phyloP scores from a whole-genome alignment of 441 rosid species.

The Aquilaria agallochum region DNA sequence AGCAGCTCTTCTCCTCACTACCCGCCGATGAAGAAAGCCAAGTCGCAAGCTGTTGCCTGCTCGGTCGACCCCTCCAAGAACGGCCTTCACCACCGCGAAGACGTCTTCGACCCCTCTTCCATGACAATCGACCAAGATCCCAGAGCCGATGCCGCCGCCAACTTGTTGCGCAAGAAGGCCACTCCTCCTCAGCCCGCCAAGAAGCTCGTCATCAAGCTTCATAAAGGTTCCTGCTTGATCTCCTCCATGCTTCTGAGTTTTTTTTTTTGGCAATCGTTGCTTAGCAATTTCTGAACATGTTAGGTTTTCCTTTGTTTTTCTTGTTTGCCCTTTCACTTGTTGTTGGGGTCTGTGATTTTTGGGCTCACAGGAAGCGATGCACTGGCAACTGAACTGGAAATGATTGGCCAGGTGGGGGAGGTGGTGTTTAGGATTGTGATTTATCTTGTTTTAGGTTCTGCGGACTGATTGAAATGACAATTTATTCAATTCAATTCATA shows the following conservation, averaged over 20 bases:
- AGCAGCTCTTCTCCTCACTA: slow-evolving; percentile 22
- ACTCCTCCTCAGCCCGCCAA: slow-evolving; percentile 90
- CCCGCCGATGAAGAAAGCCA: slow-evolving; percentile 82
- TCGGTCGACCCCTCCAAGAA: slow-evolving; percentile 51
- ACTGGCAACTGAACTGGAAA: no score
- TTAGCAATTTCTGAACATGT: slow-evolving; percentile 1
- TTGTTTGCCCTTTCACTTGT: not conserved
- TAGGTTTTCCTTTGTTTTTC: slow-evolving; percentile 1
- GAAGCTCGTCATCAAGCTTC: slow-evolving; percentile 86
- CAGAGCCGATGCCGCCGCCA: slow-evolving; percentile 62
- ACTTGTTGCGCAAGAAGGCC: slow-evolving; percentile 92
- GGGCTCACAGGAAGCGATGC: no score
- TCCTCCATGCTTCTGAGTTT: not conserved
- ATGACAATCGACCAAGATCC: slow-evolving; percentile 70
- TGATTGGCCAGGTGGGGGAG: no score
- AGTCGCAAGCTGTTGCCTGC: slow-evolving; percentile 59
- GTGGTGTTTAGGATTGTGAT: no score
- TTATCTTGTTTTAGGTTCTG: no score
- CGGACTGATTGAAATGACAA: no score
- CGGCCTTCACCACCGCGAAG: slow-evolving; percentile 65
- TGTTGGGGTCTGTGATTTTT: slow-evolving; percentile 1
- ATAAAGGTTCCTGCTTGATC: slow-evolving; percentile 48
- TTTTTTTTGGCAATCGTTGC: not conserved
- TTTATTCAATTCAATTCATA: no score
- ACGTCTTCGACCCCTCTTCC: slow-evolving; percentile 47